These are phyloP conservation scores for Malus orientalis DNA, from an alignment of 306 rosid species.

Conservation along the genomic window DNA sequence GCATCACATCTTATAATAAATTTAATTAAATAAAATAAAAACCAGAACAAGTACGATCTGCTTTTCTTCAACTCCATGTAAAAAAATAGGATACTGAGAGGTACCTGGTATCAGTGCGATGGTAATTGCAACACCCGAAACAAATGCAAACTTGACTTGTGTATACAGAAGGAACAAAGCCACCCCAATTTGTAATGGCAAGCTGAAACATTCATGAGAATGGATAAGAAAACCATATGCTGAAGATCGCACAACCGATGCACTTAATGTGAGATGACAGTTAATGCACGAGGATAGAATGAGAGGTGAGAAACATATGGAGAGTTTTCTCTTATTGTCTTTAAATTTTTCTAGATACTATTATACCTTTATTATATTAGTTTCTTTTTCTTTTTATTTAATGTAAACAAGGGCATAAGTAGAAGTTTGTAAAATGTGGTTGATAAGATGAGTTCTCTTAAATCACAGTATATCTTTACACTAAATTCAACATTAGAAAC, in stretches of 20 bases:
- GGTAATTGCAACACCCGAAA: conserved; percentile 84
- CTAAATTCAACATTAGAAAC: neutral
- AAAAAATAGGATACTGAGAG: neutral
- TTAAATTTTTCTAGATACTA: no score
- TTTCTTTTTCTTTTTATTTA: no score
- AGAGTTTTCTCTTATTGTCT: no score
- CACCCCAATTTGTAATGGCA: conserved; percentile 93
- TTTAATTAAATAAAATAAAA: neutral
- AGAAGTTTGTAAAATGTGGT: neutral
- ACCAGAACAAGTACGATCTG: neutral
- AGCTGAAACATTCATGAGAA: conserved; percentile 49
- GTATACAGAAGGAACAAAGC: conserved; percentile 81
- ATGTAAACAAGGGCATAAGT: neutral
- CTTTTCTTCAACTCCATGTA: neutral
- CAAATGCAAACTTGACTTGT: conserved; percentile 91
- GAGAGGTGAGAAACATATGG: neutral
- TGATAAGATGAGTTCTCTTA: neutral
- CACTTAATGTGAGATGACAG: neutral
- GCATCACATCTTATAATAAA: neutral
- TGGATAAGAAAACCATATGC: conserved; percentile 2
- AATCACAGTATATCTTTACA: neutral
- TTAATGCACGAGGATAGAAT: no score
- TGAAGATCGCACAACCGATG: neutral
- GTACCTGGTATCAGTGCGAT: conserved; percentile 86
- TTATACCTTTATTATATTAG: no score